Conservation (phyloP, 192 early-diverging fungal species). For the Backusella circina region DNA sequence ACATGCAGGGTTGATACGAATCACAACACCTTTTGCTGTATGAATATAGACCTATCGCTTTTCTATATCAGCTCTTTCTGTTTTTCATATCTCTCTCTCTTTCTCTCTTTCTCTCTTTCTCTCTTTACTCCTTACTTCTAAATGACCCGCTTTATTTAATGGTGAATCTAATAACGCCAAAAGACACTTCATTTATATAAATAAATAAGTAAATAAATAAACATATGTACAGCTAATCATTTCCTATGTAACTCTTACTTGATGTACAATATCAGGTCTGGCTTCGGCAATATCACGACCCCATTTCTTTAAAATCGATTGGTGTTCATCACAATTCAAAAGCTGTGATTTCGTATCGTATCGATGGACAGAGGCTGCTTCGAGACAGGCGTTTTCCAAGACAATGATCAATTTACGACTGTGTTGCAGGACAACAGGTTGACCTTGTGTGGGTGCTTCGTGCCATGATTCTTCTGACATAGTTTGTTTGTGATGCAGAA, state of each 20-base stretch:
- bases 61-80: not conserved
- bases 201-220: too few species aligned
- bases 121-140: conserved; percentile 52
- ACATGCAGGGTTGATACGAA: conserved; percentile 94
- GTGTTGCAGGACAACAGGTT: not conserved
- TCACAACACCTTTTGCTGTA: conserved; percentile 88
- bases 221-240: too few species aligned
- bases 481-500: not conserved
- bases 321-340: conserved; percentile 97
- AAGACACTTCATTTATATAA: conserved; percentile 60
- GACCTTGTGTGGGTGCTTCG: conserved; percentile 9
- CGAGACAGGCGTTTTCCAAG: conserved; percentile 82
- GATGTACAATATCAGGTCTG: conserved; percentile 96
- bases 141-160: conserved; percentile 92
- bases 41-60: conserved; percentile 81
- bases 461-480: conserved; percentile 13
- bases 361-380: conserved; percentile 81
- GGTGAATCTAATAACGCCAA: conserved; percentile 94
- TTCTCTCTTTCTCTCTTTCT: not conserved
- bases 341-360: conserved; percentile 77
- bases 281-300: conserved; percentile 72
- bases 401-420: conserved; percentile 84
- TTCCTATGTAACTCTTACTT: too few species aligned
- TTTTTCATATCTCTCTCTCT: not conserved
- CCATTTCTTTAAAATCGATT: conserved; percentile 78